Conservation (phyloP, 805 yeast genomes). For the Candida vartiovaarae region DNA sequence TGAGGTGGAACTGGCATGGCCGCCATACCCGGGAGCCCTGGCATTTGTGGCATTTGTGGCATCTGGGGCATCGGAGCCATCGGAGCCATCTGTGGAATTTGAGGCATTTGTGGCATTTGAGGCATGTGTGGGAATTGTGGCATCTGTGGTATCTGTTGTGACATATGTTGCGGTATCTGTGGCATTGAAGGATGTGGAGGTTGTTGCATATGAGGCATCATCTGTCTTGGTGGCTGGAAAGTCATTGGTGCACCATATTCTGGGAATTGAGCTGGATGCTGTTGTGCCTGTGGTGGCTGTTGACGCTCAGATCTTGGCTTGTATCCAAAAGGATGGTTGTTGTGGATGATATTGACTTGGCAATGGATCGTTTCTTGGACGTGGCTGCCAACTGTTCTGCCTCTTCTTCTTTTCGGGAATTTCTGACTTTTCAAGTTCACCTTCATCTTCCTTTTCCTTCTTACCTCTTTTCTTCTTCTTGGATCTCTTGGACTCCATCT, state of each 20-base stretch:
- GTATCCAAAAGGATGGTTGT: constrained; percentile 8
- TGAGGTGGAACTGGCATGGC: constrained; percentile 7
- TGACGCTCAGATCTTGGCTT: constrained; percentile 23
- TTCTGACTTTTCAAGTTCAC: neutral
- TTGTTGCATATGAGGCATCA: constrained; percentile 1
- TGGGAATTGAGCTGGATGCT: constrained; percentile 3
- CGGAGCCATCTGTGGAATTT: no score
- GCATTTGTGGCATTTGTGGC: constrained; percentile 8
- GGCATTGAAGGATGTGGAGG: no score
- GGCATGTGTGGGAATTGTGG: no score
- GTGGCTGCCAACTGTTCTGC: neutral
- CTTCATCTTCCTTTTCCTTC: constrained; percentile 14
- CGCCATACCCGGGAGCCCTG: constrained; percentile 11
- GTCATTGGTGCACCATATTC: constrained; percentile 10
- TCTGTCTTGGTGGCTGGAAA: constrained; percentile 14
- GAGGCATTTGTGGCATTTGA: no score
- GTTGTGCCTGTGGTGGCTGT: constrained; percentile 5
- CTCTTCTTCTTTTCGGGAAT: constrained; percentile 1
- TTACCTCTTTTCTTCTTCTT: constrained; percentile 35
- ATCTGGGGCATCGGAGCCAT: no score
- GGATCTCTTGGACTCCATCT: constrained; percentile 57
- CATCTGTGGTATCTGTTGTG: no score
- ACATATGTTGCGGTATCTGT: neutral
- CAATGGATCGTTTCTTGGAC: neutral
- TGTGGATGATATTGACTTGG: neutral